Conservation (phyloP, 2,329 filamentous ascomycete genomes). For the Hypoxylon sp. region DNA sequence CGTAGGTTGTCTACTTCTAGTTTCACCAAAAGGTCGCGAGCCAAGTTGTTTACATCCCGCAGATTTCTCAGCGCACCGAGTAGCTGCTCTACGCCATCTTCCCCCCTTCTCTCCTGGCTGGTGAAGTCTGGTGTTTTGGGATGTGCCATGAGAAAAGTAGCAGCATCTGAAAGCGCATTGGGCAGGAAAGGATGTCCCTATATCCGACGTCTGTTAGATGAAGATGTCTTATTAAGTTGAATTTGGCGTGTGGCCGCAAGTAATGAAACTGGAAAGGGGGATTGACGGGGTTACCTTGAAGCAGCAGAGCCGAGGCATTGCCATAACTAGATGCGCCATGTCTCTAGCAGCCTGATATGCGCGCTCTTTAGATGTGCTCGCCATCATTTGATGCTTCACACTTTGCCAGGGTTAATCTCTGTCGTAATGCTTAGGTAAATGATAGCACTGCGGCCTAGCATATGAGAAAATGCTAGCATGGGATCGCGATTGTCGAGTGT, state of each 20-base stretch:
- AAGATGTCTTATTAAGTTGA: background rate
- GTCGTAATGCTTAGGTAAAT: slow-evolving; percentile 4
- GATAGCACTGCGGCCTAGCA: slow-evolving; percentile 16
- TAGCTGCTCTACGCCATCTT: background rate
- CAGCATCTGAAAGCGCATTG: slow-evolving; percentile 1
- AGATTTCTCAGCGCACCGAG: background rate
- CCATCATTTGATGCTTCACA: slow-evolving; percentile 2
- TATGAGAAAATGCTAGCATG: slow-evolving; percentile 11
- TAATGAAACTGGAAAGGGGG: background rate
- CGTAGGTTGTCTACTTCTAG: slow-evolving; percentile 2
- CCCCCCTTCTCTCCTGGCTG: background rate
- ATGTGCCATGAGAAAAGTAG: slow-evolving; percentile 6
- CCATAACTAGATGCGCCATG: slow-evolving; percentile 1
- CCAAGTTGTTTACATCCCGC: slow-evolving; percentile 14
- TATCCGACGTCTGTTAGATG: slow-evolving; percentile 1
- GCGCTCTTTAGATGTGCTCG: background rate
- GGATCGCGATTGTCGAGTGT: slow-evolving; percentile 5
- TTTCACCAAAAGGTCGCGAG: slow-evolving; percentile 7
- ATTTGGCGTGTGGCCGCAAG: background rate
- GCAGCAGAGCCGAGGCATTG: slow-evolving; percentile 8
- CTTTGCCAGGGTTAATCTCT: slow-evolving; percentile 2
- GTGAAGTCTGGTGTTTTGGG: background rate
- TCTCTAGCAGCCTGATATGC: slow-evolving; percentile 9
- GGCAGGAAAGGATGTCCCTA: slow-evolving; percentile 18
- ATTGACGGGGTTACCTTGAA: slow-evolving; percentile 5